These are phyloP conservation scores for Colletotrichum sp. DNA, from an alignment of 2,329 filamentous ascomycete species.

Conservation along the genomic window DNA sequence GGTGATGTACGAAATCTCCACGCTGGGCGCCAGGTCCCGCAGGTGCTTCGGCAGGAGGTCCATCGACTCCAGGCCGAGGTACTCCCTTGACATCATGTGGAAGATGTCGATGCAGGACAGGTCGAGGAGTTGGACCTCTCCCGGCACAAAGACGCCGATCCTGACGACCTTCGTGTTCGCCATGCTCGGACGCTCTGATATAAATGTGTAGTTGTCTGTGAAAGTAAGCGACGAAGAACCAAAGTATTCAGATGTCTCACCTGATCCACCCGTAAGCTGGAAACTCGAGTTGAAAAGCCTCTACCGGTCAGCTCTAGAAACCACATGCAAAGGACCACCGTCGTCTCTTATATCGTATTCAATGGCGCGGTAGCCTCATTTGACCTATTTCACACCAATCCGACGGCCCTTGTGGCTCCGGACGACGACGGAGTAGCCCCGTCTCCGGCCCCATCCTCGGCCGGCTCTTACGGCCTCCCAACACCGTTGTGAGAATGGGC, in stretches of 20 bases:
- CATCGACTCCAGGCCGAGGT: constrained; percentile 35
- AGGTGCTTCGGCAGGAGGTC: constrained; percentile 38
- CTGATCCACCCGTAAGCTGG: background rate
- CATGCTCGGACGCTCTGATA: background rate
- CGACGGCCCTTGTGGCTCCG: background rate
- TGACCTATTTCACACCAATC: no score
- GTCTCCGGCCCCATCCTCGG: background rate
- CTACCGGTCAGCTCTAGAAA: background rate
- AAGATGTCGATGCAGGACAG: constrained; percentile 56
- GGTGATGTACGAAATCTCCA: constrained; percentile 53
- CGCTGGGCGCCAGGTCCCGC: constrained; percentile 43
- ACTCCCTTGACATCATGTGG: constrained; percentile 48
- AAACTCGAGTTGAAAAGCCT: background rate
- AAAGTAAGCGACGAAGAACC: background rate
- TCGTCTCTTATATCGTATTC: background rate
- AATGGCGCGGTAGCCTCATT: background rate
- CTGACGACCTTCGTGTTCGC: constrained; percentile 33
- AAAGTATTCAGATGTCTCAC: background rate
- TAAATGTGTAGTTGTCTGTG: background rate
- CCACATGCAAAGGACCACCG: background rate
- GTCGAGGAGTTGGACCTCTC: constrained; percentile 53
- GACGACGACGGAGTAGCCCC: background rate
- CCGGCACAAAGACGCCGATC: constrained; percentile 57
- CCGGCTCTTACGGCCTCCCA: background rate
- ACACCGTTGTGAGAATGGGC: background rate